Conservation (phyloP, 1,284 basidiomycete species). For the Tilletia setariae region DNA sequence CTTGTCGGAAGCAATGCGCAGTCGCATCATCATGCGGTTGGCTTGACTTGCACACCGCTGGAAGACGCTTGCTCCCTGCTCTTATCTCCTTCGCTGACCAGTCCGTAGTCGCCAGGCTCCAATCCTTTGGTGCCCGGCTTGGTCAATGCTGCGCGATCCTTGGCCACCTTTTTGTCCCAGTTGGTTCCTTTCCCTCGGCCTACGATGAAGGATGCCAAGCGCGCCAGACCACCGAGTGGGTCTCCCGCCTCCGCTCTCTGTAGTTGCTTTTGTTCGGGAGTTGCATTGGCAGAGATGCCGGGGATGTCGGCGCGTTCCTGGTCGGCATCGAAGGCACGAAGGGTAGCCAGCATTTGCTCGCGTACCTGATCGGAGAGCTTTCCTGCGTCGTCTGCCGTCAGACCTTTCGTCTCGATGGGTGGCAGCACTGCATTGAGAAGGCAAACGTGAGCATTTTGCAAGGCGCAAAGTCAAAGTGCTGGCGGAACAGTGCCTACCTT, state of each 20-base stretch:
- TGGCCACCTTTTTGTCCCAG: constrained; percentile 19
- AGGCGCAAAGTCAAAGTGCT: not conserved
- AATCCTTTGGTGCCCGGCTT: constrained; percentile 26
- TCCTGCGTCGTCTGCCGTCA: constrained; percentile 67
- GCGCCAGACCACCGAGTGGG: constrained; percentile 29
- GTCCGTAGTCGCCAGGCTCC: constrained; percentile 33
- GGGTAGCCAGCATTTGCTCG: constrained; percentile 31
- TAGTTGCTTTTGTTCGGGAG: constrained; percentile 11
- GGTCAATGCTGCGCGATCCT: constrained; percentile 24
- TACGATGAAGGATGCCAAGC: constrained; percentile 26
- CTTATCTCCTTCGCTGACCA: constrained; percentile 33
- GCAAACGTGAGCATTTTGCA: not conserved
- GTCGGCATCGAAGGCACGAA: constrained; percentile 37
- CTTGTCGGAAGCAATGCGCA: no score
- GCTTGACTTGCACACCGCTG: not conserved
- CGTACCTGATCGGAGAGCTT: constrained; percentile 65
- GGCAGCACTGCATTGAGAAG: constrained; percentile 65
- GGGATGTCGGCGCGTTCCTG: constrained; percentile 24
- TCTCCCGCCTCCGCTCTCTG: not conserved
- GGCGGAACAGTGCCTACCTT: constrained; percentile 62
- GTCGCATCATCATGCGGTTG: not conserved
- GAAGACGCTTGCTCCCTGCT: constrained; percentile 16
- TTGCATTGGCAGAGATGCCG: constrained; percentile 59
- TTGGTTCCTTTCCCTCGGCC: constrained; percentile 22
- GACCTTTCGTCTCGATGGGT: constrained; percentile 69